Conservation (phyloP, 768 basidiomycete species). For the Hemileccinum rubropunctum region DNA sequence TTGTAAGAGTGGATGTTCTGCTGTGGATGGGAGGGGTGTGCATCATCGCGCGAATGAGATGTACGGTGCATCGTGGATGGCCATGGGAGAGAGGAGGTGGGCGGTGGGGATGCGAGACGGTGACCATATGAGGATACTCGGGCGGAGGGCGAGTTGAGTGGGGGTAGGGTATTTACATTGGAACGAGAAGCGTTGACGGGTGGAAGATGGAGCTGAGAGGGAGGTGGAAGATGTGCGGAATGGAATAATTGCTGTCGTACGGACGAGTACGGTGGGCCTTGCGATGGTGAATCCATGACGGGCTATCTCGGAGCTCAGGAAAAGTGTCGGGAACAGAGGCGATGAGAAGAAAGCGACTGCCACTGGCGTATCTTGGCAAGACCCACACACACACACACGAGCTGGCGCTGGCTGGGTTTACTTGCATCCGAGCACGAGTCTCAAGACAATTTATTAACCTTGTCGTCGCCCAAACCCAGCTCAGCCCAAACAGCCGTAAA, state of each 20-base stretch:
- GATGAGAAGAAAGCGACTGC: too few relatives aligned
- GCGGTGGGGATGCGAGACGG: slow-evolving; percentile 29
- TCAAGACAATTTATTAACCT: slow-evolving; percentile 24
- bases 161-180: slow-evolving; percentile 40
- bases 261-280: slow-evolving; percentile 28
- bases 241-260: slow-evolving; percentile 38
- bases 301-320: slow-evolving; percentile 3
- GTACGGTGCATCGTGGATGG: slow-evolving; percentile 33
- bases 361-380: too few relatives aligned
- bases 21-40: slow-evolving; percentile 30
- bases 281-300: slow-evolving; percentile 28
- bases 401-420: background rate
- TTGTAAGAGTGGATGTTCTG: slow-evolving; percentile 19
- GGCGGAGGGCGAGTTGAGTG: slow-evolving; percentile 32
- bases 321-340: background rate
- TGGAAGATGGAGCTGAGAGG: slow-evolving; percentile 40
- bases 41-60: slow-evolving; percentile 43
- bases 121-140: slow-evolving; percentile 25
- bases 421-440: slow-evolving; percentile 18
- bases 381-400: too few relatives aligned
- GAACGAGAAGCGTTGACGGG: slow-evolving; percentile 35
- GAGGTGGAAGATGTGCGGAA: slow-evolving; percentile 43
- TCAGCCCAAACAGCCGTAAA: slow-evolving; percentile 27
- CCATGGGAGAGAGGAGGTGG: slow-evolving; percentile 17
- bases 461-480: slow-evolving; percentile 14